phyloP scores from a whole-genome alignment of 495 filamentous ascomycete genomes.

The Filosporella fistucella region DNA sequence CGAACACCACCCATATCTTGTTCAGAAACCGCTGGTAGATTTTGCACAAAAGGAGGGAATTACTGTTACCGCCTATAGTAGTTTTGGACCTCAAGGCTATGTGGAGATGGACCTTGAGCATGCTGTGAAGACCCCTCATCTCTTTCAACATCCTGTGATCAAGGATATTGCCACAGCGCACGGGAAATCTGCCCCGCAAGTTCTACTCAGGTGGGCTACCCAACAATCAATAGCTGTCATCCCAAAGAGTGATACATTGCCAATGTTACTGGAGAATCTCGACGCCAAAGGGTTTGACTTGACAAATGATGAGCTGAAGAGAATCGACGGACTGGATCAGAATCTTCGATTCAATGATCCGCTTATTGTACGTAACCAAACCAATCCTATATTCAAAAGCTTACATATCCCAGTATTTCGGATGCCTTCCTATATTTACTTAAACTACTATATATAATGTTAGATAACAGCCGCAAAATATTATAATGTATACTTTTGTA shows the following conservation, averaged over 20 bases:
- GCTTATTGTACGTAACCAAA: slow-evolving; percentile 1
- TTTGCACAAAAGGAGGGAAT: slow-evolving; percentile 67
- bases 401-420: slow-evolving; percentile 9
- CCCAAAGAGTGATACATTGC: slow-evolving; percentile 55
- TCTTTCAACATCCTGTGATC: slow-evolving; percentile 66
- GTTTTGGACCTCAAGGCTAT: slow-evolving; percentile 80
- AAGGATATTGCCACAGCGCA: slow-evolving; percentile 63
- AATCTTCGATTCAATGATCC: slow-evolving; percentile 79
- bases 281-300: slow-evolving; percentile 64
- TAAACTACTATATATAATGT: neutral
- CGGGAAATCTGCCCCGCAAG: slow-evolving; percentile 70
- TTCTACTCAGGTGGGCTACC: slow-evolving; percentile 84
- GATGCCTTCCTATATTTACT: slow-evolving; percentile 8
- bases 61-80: slow-evolving; percentile 79
- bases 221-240: slow-evolving; percentile 85
- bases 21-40: slow-evolving; percentile 67
- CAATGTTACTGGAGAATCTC: slow-evolving; percentile 53
- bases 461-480: too few relatives aligned
- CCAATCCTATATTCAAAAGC: neutral
- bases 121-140: slow-evolving; percentile 56
- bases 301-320: slow-evolving; percentile 56
- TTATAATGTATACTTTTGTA: too few relatives aligned
- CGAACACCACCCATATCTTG: slow-evolving; percentile 95
- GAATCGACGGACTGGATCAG: slow-evolving; percentile 63
- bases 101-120: slow-evolving; percentile 62